Evolutionary conservation across 768 basidiomycete genomes (phyloP).

Genomic region (Auriscalpium orientale): DNA sequence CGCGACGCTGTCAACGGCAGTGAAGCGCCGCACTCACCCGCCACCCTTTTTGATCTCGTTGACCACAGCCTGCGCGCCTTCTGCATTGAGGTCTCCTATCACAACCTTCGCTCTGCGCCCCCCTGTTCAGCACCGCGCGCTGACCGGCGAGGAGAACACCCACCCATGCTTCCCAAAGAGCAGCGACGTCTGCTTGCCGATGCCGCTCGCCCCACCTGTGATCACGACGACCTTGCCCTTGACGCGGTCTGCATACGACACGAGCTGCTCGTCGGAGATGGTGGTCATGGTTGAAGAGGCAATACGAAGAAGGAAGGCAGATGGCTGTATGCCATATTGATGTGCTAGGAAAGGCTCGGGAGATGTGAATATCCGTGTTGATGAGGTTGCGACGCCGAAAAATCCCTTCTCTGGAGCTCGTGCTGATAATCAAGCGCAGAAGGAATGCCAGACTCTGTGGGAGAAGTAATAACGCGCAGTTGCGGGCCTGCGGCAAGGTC

Average conservation of each 20-base stretch:
- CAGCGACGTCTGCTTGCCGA: conserved; percentile 44
- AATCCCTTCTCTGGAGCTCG: too few relatives aligned
- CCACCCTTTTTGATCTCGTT: conserved; percentile 33
- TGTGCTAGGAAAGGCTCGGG: too few relatives aligned
- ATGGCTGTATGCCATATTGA: too few relatives aligned
- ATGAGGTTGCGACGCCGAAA: too few relatives aligned
- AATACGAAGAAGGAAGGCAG: too few relatives aligned
- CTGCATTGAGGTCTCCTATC: conserved; percentile 43
- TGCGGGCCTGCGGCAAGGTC: too few relatives aligned
- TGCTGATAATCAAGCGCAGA: too few relatives aligned
- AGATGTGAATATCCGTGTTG: too few relatives aligned
- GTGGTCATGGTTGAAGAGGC: background rate
- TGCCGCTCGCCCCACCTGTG: conserved; percentile 25
- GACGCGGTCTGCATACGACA: background rate
- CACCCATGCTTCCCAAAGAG: conserved; percentile 46
- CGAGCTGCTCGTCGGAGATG: background rate
- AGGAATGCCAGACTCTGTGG: too few relatives aligned
- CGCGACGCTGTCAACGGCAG: background rate
- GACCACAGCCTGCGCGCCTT: conserved; percentile 33
- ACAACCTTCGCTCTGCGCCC: conserved; percentile 39
- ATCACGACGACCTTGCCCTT: background rate
- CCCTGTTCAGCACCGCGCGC: too few relatives aligned
- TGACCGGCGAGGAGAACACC: conserved; percentile 4
- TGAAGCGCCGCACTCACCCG: conserved; percentile 28
- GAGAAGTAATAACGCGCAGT: too few relatives aligned